Base-by-base conservation (phyloP, 352 stramenopile genomes). In the Phytophthora cactorum region DNA sequence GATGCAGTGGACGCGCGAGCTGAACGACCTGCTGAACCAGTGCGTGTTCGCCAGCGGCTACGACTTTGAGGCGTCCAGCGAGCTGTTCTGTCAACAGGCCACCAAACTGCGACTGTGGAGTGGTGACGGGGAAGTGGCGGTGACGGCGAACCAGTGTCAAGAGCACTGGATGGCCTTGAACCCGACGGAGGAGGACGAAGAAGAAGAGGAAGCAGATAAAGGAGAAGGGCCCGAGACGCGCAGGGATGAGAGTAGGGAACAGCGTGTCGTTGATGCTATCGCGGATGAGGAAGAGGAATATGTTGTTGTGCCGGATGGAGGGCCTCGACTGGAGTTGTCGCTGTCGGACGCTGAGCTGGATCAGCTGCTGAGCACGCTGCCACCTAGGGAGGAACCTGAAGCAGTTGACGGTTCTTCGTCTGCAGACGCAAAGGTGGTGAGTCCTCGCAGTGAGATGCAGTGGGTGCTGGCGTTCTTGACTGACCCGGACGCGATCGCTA, bases 1-100 rank as follows among this genome's bases (percentile, higher is more conserved):
- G 63, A 91, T 91, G 86, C 72, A 81, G 55, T 93, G 86, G 86
- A 91, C 82, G 22, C 32, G 41, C 1, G 80, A 88, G 66, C 75
- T 91, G 8, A 78, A 90, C 38, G 69, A 73, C 45, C 70, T 90
- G 63, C 68, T 93, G 45, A 91, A 90, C 53, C 81, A 92, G 63
- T 91, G 86, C 66, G 84, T 90, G 29, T 92, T 92, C 66, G 82
- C 88, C 58, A 75, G 77, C 38, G 71, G 82, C 58, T 94, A 94
- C 64, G 81, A 93, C 70, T 93, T 93, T 38, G 70, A 67, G 4
- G 62, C 54, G 2, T 74, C 83, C 4, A 70, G 80, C 38, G 46
- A 50, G 29, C 44, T 81, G 27, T 79, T 92, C 52, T 59, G 72
- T 43, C 69, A 68, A 28, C 81, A 77, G 11, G 81, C 72, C 8